These are phyloP conservation scores for Picochlorum costavermella DNA, from an alignment of 139 green algal genomes.

Conservation along the genomic window DNA sequence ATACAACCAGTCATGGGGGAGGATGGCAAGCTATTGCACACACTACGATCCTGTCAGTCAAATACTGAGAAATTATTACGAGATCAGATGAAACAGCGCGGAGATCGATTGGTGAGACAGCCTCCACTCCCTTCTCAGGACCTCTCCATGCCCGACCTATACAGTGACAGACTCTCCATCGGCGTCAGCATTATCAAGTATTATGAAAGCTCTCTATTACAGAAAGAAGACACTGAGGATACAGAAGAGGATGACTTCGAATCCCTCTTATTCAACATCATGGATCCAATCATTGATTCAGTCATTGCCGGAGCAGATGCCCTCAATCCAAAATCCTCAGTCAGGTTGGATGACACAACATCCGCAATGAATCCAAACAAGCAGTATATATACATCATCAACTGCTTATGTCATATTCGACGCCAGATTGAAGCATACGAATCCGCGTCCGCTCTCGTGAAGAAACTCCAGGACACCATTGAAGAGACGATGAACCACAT, in stretches of 20 bases:
- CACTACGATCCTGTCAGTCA: conserved; percentile 29
- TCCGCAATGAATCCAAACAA: conserved; percentile 41
- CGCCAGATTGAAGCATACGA: neutral
- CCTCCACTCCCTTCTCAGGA: conserved; percentile 54
- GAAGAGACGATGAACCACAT: neutral
- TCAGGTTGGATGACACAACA: conserved; percentile 37
- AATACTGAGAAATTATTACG: conserved; percentile 50
- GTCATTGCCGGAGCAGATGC: conserved; percentile 39
- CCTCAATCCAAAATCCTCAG: conserved; percentile 35
- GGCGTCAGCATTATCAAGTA: conserved; percentile 53
- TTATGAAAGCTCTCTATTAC: conserved; percentile 48
- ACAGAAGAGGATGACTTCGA: conserved; percentile 10
- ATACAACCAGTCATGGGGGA: conserved; percentile 37
- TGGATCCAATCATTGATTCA: conserved; percentile 66
- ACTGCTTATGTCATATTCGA: conserved; percentile 47
- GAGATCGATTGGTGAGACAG: conserved; percentile 56
- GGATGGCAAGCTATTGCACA: conserved; percentile 27
- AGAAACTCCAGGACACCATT: neutral
- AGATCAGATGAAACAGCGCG: conserved; percentile 53
- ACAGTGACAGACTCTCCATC: conserved; percentile 46
- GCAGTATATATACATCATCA: conserved; percentile 60
- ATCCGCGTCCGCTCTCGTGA: neutral
- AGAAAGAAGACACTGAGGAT: neutral
- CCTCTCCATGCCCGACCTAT: conserved; percentile 55
- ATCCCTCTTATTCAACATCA: conserved; percentile 45